Evolutionary conservation across 345 rosid species (phyloP), one percentile per base, ranked within the genome.

Genomic region (Alliaria petiolata): DNA sequence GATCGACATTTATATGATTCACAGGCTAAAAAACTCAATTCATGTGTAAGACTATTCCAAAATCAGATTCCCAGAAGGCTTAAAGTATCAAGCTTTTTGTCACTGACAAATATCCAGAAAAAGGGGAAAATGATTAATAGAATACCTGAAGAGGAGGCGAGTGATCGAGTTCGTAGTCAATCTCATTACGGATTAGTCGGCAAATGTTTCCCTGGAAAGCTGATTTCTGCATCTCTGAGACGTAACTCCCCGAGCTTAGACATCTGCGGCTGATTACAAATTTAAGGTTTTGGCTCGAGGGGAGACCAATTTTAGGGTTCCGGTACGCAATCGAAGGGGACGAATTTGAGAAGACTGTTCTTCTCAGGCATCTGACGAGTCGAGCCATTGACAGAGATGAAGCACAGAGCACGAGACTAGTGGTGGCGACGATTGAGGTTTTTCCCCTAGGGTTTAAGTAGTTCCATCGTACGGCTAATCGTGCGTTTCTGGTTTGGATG

Each of bases 181-280:
- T 86, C 59, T 93, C 97, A 16, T 80, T 71, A 8, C 96, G 86
- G 28, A 88, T 74, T 6, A 81, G 74, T 52, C 97, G 59, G 75
- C 80, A 77, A 67, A 93, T 80, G 81, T 81, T 81, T 16, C 80
- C 84, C 43, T 89, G 78, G 50, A 89, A 83, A 15, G 99, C 97
- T n/a, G 92, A 79, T 58, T 86, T 87, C 65, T 90, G 95, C 96
- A 83, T 87, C 35, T 86, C 93, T 8, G 95, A 79, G 0, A 82
- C 71, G 79, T 84, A 91, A 71, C 61, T 79, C 75, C 89, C 79
- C 35, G 85, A 38, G 77, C 55, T 77, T 13, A 55, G 53, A 66
- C 71, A 62, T 54, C 54, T 72, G 1, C 35, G 61, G 15, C 35
- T 35, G 33, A 67, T 49, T 9, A 59, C 8, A 46, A 70, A 4